Evolutionary conservation across 2,329 filamentous ascomycete genomes (phyloP).

Genomic region (Botryotinia globosa): DNA sequence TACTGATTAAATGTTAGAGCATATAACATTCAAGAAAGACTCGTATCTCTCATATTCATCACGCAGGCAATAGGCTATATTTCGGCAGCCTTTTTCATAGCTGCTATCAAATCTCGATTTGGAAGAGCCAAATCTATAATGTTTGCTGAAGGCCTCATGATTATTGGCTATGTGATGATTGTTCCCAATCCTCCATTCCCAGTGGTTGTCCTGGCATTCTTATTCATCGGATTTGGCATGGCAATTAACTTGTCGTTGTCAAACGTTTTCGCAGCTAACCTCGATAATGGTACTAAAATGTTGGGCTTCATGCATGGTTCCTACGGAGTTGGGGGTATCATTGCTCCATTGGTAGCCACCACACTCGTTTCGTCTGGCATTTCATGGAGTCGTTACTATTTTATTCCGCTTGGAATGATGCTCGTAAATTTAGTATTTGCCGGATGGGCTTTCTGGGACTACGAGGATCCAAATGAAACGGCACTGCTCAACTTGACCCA

Average conservation of each 20-base stretch:
- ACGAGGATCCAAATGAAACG: slow-evolving; percentile 56
- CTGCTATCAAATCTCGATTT: slow-evolving; percentile 58
- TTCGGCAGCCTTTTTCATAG: slow-evolving; percentile 64
- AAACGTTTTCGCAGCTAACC: slow-evolving; percentile 57
- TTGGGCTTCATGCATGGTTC: slow-evolving; percentile 64
- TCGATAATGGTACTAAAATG: slow-evolving; percentile 52
- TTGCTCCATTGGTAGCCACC: slow-evolving; percentile 72
- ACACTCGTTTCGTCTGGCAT: slow-evolving; percentile 60
- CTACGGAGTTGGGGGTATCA: slow-evolving; percentile 62
- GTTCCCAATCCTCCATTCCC: slow-evolving; percentile 68
- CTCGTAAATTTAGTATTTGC: slow-evolving; percentile 55
- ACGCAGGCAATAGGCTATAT: slow-evolving; percentile 76
- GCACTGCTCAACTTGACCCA: slow-evolving; percentile 46
- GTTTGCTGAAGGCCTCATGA: slow-evolving; percentile 55
- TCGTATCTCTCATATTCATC: slow-evolving; percentile 80
- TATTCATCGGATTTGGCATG: slow-evolving; percentile 61
- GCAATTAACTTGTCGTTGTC: slow-evolving; percentile 55
- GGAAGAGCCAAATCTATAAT: slow-evolving; percentile 65
- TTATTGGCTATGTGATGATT: slow-evolving; percentile 62
- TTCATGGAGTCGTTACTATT: slow-evolving; percentile 71
- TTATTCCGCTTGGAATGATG: slow-evolving; percentile 60
- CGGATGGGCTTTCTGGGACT: slow-evolving; percentile 67
- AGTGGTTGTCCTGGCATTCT: slow-evolving; percentile 64
- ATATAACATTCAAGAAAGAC: slow-evolving; percentile 24
- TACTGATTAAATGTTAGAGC: not conserved